Base-by-base conservation (phyloP, 192 early-diverging fungal genomes). In the Entophlyctis luteolus region DNA sequence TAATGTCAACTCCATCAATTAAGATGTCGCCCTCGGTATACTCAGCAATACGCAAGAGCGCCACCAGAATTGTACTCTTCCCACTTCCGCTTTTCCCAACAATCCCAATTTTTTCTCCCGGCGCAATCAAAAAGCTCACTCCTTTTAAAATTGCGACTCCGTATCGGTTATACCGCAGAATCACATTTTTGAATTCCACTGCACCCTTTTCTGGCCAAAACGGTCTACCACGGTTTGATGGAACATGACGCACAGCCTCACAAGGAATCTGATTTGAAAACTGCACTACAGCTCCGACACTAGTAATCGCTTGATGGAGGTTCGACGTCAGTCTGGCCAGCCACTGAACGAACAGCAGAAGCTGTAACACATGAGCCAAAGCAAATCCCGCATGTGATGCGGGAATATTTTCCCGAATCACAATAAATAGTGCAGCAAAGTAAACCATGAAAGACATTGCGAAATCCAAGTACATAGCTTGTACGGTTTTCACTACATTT, bases 21-120 rank as follows among this genome's bases (percentile, higher is more conserved):
- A 70, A 49, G 29, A 95, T 90, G 1, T 65, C 59, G 52, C 81
- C 77, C 38, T 79, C 67, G 37, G 49, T 63, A 12, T 71, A 60
- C 62, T 83, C 86, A 32, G 80, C 77, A 50, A 85, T 81, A 45
- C 85, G 60, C 60, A 87, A 47, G 20, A 85, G 58, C 29, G 75
- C 63, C 31, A 79, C 74, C 12, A 82, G 71, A 14, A 93, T 68
- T 2, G 90, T 87, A 10, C 87, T 86, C 62, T 93, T 93, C 16
- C 90, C 90, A n/a, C 88, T 87, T 42, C 91, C 94, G 28, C 86
- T 54, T 10, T 94, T 84, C 12, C 94, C 94, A 48, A 95, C 93
- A 47, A 98, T 87, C 38, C 93, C 95, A 66, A 98, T 88, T 70
- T 93, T 94, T 74, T 91, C 84, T 5, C 78, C 77, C 23, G 88